A percentile compares a stretch with the other conserved stretches of the same genome.
These are phyloP conservation scores for Platanthera zijinensis DNA, from an alignment of 106 monocot species.

Conservation along the genomic window DNA sequence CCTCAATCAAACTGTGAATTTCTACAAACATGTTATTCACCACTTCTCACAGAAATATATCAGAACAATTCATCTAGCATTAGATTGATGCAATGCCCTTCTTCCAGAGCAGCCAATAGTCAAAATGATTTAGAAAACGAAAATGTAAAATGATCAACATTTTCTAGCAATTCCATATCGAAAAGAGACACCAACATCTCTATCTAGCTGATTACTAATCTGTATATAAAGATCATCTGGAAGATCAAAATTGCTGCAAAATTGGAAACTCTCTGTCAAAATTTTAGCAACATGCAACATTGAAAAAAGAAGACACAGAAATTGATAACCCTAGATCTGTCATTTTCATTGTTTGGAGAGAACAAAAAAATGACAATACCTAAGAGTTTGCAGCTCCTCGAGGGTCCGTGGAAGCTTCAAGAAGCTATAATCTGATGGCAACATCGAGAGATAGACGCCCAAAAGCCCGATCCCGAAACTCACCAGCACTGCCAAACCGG, in stretches of 20 bases:
- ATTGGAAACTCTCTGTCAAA: neutral
- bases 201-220: neutral
- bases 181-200: slow-evolving; percentile 1
- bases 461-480: too few species aligned
- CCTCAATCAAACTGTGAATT: too few species aligned
- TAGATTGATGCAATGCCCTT: neutral
- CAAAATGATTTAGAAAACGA: neutral
- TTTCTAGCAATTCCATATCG: neutral
- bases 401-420: too few species aligned
- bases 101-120: neutral
- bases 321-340: too few species aligned
- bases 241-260: neutral
- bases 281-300: neutral
- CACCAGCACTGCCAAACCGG: too few species aligned
- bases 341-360: too few species aligned
- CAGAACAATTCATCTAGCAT: neutral
- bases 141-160: neutral
- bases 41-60: neutral
- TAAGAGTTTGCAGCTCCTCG: too few species aligned
- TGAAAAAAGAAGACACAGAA: too few species aligned
- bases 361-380: too few species aligned
- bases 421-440: too few species aligned
- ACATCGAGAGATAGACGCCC: too few species aligned
- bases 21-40: too few species aligned
- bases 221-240: neutral